A percentile compares a stretch with the other conserved stretches of the same genome.
These are phyloP conservation scores for Lepidium campestre DNA, from an alignment of 441 rosid genomes.

Conservation along the genomic window DNA sequence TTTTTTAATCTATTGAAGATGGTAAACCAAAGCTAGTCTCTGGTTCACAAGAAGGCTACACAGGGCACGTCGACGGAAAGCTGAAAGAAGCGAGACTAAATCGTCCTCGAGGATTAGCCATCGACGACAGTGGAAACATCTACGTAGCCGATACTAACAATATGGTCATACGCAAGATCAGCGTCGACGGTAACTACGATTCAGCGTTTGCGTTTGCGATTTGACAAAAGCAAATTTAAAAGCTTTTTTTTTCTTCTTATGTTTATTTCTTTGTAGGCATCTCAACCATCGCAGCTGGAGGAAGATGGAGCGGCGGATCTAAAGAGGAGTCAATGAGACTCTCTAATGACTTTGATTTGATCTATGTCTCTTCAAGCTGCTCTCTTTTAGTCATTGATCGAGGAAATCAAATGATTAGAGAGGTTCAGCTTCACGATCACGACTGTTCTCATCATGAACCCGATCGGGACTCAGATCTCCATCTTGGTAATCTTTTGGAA, in stretches of 20 bases:
- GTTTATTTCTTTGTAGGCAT: conserved; percentile 44
- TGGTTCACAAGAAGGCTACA: conserved; percentile 81
- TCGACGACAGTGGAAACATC: conserved; percentile 87
- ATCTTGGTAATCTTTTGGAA: conserved; percentile 44
- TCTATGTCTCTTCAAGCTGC: conserved; percentile 66
- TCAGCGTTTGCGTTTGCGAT: not conserved
- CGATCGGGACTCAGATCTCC: conserved; percentile 51
- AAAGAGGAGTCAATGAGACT: conserved; percentile 37
- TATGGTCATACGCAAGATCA: conserved; percentile 92
- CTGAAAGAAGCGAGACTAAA: conserved; percentile 76
- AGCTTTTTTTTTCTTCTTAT: not conserved
- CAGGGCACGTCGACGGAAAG: conserved; percentile 89
- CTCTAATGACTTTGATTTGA: conserved; percentile 79
- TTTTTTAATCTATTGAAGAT: conserved; percentile 38
- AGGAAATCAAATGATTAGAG: conserved; percentile 82
- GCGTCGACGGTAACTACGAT: conserved; percentile 56
- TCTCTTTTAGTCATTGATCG: conserved; percentile 80
- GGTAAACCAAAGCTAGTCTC: conserved; percentile 80
- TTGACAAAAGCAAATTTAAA: not conserved
- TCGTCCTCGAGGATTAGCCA: conserved; percentile 78
- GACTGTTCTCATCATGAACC: conserved; percentile 60
- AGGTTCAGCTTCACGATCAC: conserved; percentile 70
- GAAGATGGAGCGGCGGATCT: conserved; percentile 64
- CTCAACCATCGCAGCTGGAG: conserved; percentile 84
- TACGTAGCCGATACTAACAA: conserved; percentile 91